Conservation (phyloP, 306 rosid genomes). For the Ziziphus jujuba region DNA sequence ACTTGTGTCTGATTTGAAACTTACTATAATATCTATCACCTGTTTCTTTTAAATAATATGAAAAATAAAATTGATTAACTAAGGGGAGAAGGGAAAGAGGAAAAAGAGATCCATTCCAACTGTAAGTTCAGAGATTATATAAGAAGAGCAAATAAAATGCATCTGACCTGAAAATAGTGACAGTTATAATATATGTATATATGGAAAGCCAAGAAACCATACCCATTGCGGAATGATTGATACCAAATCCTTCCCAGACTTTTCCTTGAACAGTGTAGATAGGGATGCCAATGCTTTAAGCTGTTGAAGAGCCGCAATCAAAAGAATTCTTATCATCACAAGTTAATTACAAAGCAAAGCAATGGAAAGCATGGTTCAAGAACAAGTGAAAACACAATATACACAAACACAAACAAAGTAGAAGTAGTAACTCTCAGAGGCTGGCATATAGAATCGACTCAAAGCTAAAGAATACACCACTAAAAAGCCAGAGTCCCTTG, state of each 20-base stretch:
- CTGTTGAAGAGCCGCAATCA: slow-evolving; percentile 41
- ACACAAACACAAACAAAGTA: neutral
- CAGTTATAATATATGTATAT: neutral
- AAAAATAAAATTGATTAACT: too few species aligned
- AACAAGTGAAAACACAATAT: neutral
- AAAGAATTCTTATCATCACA: slow-evolving; percentile 24
- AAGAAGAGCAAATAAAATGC: neutral
- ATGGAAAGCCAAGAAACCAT: slow-evolving; percentile 25
- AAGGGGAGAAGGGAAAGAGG: too few species aligned
- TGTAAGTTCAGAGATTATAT: neutral
- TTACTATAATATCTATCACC: too few species aligned
- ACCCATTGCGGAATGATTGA: slow-evolving; percentile 93
- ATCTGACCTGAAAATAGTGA: neutral
- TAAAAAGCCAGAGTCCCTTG: neutral
- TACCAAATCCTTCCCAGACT: slow-evolving; percentile 60
- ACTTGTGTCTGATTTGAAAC: too few species aligned
- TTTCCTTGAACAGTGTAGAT: slow-evolving; percentile 65
- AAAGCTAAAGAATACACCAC: neutral
- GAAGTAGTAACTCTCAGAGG: neutral
- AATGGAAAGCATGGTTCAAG: neutral
- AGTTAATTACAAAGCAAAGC: slow-evolving; percentile 11
- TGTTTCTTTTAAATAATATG: too few species aligned
- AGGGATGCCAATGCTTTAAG: slow-evolving; percentile 84
- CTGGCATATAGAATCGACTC: neutral
- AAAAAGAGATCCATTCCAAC: neutral